Percentiles rank a stretch among this genome's conserved stretches.
These are phyloP conservation scores for Penicillium goetzii DNA, from an alignment of 495 filamentous ascomycete species.

Conservation along the genomic window DNA sequence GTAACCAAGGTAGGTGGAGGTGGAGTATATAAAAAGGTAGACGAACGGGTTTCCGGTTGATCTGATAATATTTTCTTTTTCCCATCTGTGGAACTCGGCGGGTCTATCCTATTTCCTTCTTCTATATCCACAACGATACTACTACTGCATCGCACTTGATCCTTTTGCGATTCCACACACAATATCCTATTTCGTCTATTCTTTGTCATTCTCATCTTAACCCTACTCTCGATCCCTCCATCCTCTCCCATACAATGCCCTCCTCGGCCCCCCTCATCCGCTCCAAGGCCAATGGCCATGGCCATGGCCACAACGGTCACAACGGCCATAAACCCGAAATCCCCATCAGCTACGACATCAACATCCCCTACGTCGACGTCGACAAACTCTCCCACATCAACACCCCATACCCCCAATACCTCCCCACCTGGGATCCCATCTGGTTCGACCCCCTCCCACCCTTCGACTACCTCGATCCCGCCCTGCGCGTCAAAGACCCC, in stretches of 20 bases:
- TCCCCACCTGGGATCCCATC: conserved; percentile 67
- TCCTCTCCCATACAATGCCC: conserved; percentile 31
- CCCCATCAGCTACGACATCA: conserved; percentile 60
- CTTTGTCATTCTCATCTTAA: too few relatives aligned
- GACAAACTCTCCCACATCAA: conserved; percentile 42
- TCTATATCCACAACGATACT: background rate
- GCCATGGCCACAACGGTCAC: background rate
- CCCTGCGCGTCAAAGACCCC: conserved; percentile 58
- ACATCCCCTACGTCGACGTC: conserved; percentile 56
- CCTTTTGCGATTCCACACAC: too few relatives aligned
- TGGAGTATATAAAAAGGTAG: conserved; percentile 4
- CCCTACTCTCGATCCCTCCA: background rate
- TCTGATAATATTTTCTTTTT: conserved; percentile 11
- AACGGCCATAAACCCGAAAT: conserved; percentile 41
- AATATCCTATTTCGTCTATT: background rate
- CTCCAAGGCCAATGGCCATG: conserved; percentile 33
- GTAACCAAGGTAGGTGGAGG: background rate
- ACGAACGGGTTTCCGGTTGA: conserved; percentile 2
- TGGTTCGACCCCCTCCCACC: conserved; percentile 61
- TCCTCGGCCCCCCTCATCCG: conserved; percentile 42
- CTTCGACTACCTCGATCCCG: conserved; percentile 63
- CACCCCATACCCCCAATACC: conserved; percentile 61
- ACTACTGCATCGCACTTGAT: too few relatives aligned
- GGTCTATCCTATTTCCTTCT: background rate
- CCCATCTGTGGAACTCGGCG: conserved; percentile 8